These are phyloP conservation scores for Galium porrigens DNA, from an alignment of 305 asterid species.

Conservation along the genomic window DNA sequence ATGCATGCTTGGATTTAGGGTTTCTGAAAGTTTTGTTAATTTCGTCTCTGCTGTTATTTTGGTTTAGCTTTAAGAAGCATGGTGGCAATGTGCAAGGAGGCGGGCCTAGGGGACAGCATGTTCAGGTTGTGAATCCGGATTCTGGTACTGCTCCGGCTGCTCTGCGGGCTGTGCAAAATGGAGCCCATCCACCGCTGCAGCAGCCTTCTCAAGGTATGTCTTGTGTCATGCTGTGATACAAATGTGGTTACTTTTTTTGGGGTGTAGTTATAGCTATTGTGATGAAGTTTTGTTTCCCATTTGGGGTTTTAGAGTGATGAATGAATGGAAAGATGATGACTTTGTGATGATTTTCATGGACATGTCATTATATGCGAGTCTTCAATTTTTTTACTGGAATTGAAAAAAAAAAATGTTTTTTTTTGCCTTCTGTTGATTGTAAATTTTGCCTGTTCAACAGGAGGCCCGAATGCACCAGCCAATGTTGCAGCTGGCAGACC, in stretches of 20 bases:
- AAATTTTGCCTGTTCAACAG: conserved; percentile 19
- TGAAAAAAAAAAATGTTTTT: not conserved
- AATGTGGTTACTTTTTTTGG: not conserved
- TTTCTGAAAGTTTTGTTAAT: conserved; percentile 19
- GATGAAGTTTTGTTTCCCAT: not conserved
- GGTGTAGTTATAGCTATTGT: not conserved
- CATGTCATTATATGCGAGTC: not conserved
- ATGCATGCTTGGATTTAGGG: conserved; percentile 25
- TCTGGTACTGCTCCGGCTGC: conserved; percentile 24
- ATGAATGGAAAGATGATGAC: not conserved
- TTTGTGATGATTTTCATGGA: not conserved
- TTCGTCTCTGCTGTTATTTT: conserved; percentile 10
- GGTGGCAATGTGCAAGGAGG: conserved; percentile 51
- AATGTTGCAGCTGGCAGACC: conserved; percentile 21
- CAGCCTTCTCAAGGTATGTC: conserved; percentile 12
- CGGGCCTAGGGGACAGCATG: conserved; percentile 30
- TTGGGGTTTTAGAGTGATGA: not conserved
- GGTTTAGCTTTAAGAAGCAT: conserved; percentile 43
- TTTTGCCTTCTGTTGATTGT: not conserved
- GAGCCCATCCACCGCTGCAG: conserved; percentile 37
- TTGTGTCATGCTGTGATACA: not conserved
- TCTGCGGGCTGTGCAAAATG: conserved; percentile 36
- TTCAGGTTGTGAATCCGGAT: conserved; percentile 29
- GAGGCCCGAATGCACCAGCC: conserved; percentile 30
- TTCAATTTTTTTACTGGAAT: not conserved